Percentiles rank a stretch among this genome's conserved stretches.
Conservation (phyloP, 768 basidiomycete species). For the Sutorius australiensis region DNA sequence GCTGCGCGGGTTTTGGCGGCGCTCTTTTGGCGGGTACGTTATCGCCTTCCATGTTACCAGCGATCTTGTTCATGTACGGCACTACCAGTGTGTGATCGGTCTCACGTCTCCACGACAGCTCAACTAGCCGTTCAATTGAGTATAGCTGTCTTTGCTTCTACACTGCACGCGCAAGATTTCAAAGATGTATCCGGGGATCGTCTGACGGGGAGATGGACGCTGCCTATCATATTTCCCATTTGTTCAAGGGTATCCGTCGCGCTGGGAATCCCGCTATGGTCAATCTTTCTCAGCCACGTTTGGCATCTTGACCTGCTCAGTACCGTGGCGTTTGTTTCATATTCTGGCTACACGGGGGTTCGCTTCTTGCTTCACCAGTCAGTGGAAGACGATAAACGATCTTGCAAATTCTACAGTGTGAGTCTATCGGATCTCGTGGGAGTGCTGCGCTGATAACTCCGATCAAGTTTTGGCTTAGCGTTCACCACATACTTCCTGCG, state of each 20-base stretch:
- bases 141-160: slow-evolving; percentile 28
- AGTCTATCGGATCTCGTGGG: not conserved
- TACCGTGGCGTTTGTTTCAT: slow-evolving; percentile 13
- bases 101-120: slow-evolving; percentile 6
- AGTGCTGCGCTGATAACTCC: not conserved
- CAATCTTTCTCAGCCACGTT: slow-evolving; percentile 17
- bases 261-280: slow-evolving; percentile 24
- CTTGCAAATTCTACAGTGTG: slow-evolving; percentile 24
- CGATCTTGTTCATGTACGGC: not conserved
- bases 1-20: slow-evolving; percentile 33
- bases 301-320: slow-evolving; percentile 19
- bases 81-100: slow-evolving; percentile 14
- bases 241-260: slow-evolving; percentile 14
- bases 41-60: not conserved
- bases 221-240: slow-evolving; percentile 39
- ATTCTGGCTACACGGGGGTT: slow-evolving; percentile 15
- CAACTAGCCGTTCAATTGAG: slow-evolving; percentile 26
- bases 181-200: slow-evolving; percentile 40
- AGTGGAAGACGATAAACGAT: slow-evolving; percentile 15
- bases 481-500: slow-evolving; percentile 15
- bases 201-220: slow-evolving; percentile 32
- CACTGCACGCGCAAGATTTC: slow-evolving; percentile 32
- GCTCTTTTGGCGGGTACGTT: slow-evolving; percentile 32
- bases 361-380: slow-evolving; percentile 19
- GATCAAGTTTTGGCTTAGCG: slow-evolving; percentile 14